Evolutionary conservation across 352 stramenopile species (phyloP).

Genomic region (Nothophytophthora sp.): DNA sequence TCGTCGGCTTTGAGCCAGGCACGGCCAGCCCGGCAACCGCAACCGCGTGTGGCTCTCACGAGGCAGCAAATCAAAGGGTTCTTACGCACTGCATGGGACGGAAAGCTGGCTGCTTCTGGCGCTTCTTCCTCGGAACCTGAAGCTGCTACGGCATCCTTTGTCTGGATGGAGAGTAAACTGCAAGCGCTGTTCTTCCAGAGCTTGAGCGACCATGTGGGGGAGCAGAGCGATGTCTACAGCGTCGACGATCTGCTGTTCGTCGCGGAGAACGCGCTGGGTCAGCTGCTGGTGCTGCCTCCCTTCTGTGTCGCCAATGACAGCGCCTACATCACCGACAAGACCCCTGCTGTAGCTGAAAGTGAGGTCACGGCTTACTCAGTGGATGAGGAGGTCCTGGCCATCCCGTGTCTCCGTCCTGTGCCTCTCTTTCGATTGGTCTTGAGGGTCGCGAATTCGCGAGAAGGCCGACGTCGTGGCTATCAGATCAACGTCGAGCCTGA

Average conservation of each 20-base stretch:
- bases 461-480: conserved; percentile 11
- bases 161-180: conserved; percentile 40
- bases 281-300: conserved; percentile 21
- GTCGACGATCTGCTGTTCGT: conserved; percentile 31
- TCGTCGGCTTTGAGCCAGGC: neutral
- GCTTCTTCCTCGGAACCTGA: neutral
- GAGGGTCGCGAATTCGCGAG: conserved; percentile 8
- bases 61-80: conserved; percentile 55
- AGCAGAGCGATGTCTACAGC: conserved; percentile 15
- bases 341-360: neutral
- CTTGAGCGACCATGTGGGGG: conserved; percentile 7
- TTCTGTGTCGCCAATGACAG: conserved; percentile 9
- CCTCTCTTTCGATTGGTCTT: conserved; percentile 19
- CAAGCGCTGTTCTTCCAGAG: conserved; percentile 34
- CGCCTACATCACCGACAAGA: conserved; percentile 3
- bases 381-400: conserved; percentile 20
- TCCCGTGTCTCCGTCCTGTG: conserved; percentile 16
- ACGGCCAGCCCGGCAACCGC: neutral
- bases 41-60: conserved; percentile 19
- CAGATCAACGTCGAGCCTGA: conserved; percentile 40
- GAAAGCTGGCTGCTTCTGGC: conserved; percentile 21
- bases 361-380: neutral
- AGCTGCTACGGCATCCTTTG: conserved; percentile 6
- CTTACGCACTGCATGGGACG: conserved; percentile 37
- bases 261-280: conserved; percentile 12